A percentile compares a stretch with the other conserved stretches of the same genome.
Evolutionary conservation across 1,284 basidiomycete genomes (phyloP).

Genomic region (Pseudozyma pruni): DNA sequence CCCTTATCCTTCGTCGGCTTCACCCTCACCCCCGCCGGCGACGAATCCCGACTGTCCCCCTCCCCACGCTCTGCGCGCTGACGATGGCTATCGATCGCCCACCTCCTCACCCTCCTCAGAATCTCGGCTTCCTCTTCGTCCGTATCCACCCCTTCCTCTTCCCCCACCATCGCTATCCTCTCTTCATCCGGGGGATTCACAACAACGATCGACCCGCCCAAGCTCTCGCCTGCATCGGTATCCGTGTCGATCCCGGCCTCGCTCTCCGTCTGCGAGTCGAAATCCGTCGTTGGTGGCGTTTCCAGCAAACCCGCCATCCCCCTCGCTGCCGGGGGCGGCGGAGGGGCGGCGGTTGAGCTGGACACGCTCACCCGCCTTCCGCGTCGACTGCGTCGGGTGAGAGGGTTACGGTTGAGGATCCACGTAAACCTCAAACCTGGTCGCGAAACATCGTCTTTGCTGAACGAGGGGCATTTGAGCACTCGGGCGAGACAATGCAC

Average conservation of each 20-base stretch:
- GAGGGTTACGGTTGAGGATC: slow-evolving; percentile 58
- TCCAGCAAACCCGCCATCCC: slow-evolving; percentile 12
- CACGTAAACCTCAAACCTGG: slow-evolving; percentile 44
- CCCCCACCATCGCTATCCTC: background rate
- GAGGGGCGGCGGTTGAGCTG: slow-evolving; percentile 6
- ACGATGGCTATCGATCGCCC: slow-evolving; percentile 43
- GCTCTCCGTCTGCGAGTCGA: slow-evolving; percentile 43
- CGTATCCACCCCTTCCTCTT: slow-evolving; percentile 18
- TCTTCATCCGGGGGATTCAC: background rate
- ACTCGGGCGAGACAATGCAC: slow-evolving; percentile 63
- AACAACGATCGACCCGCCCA: slow-evolving; percentile 12
- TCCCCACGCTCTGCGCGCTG: slow-evolving; percentile 5
- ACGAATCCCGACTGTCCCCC: background rate
- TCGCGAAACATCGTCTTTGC: slow-evolving; percentile 37
- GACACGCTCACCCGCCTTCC: slow-evolving; percentile 28
- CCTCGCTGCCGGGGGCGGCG: background rate
- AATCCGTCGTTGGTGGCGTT: slow-evolving; percentile 52
- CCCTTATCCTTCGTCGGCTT: background rate
- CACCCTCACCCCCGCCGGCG: too few relatives aligned
- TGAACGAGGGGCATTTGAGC: slow-evolving; percentile 51
- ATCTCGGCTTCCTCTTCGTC: slow-evolving; percentile 39
- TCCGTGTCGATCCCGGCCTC: slow-evolving; percentile 19
- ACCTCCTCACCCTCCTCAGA: slow-evolving; percentile 24
- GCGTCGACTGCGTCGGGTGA: slow-evolving; percentile 28
- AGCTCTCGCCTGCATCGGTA: slow-evolving; percentile 8